Evolutionary conservation across 2,329 filamentous ascomycete genomes (phyloP).

Genomic region (Sporothrix dimorphospora): DNA sequence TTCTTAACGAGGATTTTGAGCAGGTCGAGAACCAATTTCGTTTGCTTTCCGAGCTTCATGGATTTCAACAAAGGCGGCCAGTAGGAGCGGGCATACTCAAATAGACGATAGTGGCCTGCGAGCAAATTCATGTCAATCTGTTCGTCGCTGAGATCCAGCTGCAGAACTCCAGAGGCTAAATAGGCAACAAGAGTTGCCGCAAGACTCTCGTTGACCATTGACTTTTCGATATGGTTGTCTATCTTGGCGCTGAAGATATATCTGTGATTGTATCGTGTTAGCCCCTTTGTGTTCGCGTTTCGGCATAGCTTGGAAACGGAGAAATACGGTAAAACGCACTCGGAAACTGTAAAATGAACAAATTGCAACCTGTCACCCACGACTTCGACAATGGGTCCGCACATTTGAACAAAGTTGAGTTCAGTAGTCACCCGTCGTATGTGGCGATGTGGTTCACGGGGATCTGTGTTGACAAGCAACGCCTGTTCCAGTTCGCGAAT

Average conservation of each 20-base stretch:
- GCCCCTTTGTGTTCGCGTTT: background rate
- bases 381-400: conserved; percentile 17
- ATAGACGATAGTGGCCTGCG: conserved; percentile 5
- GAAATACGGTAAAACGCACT: background rate
- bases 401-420: conserved; percentile 12
- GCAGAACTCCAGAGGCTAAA: background rate
- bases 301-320: conserved; percentile 1
- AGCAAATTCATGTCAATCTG: conserved; percentile 4
- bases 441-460: background rate
- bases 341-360: conserved; percentile 15
- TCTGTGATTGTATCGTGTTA: conserved; percentile 7
- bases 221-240: background rate
- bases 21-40: background rate
- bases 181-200: background rate
- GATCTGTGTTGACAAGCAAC: background rate
- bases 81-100: conserved; percentile 2
- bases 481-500: background rate
- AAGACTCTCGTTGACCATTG: background rate
- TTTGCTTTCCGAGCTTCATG: background rate
- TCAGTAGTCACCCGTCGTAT: background rate
- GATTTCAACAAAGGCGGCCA: background rate
- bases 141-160: background rate
- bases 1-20: background rate
- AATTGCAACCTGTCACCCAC: conserved; percentile 18
- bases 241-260: conserved; percentile 7